Evolutionary conservation across 2,329 filamentous ascomycete genomes (phyloP).

Genomic region (Orbilia brochopaga): DNA sequence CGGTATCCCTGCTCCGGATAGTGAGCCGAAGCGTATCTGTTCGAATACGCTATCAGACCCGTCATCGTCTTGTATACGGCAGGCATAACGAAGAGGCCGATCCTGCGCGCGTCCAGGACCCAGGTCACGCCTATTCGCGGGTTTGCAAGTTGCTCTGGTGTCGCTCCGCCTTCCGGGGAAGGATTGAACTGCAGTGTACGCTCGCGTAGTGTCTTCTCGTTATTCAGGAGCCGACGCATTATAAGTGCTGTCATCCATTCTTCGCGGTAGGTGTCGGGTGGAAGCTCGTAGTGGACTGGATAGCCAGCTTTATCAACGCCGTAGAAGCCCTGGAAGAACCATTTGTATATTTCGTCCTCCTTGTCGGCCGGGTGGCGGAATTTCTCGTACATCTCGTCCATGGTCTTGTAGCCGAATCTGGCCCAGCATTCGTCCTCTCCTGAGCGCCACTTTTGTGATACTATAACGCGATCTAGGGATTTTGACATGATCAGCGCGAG

Average conservation of each 20-base stretch:
- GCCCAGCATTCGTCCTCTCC: constrained; percentile 40
- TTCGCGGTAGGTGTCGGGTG: constrained; percentile 35
- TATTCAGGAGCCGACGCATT: constrained; percentile 36
- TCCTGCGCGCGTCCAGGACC: constrained; percentile 35
- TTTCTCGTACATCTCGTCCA: constrained; percentile 40
- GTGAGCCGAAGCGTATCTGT: constrained; percentile 45
- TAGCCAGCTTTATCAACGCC: constrained; percentile 38
- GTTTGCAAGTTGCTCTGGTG: constrained; percentile 26
- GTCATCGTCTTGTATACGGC: constrained; percentile 45
- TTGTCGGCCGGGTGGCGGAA: constrained; percentile 25
- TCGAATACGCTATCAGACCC: constrained; percentile 43
- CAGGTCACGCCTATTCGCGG: constrained; percentile 32
- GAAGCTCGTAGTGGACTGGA: constrained; percentile 39
- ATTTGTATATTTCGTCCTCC: constrained; percentile 23
- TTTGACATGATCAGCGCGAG: constrained; percentile 22
- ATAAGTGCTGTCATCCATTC: constrained; percentile 37
- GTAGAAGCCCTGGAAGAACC: constrained; percentile 47
- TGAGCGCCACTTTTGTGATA: constrained; percentile 33
- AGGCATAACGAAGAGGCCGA: constrained; percentile 35
- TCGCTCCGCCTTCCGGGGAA: constrained; percentile 4
- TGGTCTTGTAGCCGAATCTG: constrained; percentile 17
- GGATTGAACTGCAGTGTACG: constrained; percentile 23
- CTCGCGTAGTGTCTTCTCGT: constrained; percentile 40
- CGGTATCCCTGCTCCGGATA: constrained; percentile 42
- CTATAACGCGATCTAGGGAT: constrained; percentile 20